Evolutionary conservation across 768 basidiomycete genomes (phyloP).

Genomic region (Mycena epipterygia): DNA sequence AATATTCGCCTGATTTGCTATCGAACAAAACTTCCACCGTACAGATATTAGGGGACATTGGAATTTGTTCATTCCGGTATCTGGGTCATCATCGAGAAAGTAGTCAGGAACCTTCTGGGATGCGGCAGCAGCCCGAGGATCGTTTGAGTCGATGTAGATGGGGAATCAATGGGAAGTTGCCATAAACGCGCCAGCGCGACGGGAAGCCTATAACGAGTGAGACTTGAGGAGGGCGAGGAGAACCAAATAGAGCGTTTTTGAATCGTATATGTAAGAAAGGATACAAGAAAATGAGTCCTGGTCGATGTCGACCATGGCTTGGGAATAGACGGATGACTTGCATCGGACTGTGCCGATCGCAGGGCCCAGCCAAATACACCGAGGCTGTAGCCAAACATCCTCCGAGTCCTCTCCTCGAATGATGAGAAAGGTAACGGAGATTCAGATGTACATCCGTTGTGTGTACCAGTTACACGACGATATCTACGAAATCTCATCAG

Average conservation of each 20-base stretch:
- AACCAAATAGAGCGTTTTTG: conserved; percentile 9
- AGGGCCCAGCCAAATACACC: too few relatives aligned
- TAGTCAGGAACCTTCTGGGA: conserved; percentile 19
- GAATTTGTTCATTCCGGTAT: conserved; percentile 24
- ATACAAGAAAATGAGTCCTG: conserved; percentile 26
- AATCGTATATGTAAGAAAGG: conserved; percentile 19
- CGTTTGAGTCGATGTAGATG: conserved; percentile 27
- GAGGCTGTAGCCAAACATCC: too few relatives aligned
- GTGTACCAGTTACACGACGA: too few relatives aligned
- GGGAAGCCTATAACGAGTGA: conserved; percentile 20
- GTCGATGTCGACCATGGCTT: conserved; percentile 11
- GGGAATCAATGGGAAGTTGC: conserved; percentile 29
- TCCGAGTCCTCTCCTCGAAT: too few relatives aligned
- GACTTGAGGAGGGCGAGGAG: conserved; percentile 16
- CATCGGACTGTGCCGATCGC: too few relatives aligned
- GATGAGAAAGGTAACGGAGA: too few relatives aligned
- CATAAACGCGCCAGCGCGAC: conserved; percentile 20
- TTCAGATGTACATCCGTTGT: too few relatives aligned
- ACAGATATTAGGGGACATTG: neutral
- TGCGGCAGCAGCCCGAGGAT: conserved; percentile 9
- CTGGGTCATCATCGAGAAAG: neutral
- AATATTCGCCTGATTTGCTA: neutral
- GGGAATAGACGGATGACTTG: too few relatives aligned
- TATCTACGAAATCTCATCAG: too few relatives aligned
- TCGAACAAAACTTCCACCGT: neutral